Percentiles rank a stretch among this genome's conserved stretches.
Evolutionary conservation across 306 rosid genomes (phyloP).

Genomic region (Acacia acuminata): DNA sequence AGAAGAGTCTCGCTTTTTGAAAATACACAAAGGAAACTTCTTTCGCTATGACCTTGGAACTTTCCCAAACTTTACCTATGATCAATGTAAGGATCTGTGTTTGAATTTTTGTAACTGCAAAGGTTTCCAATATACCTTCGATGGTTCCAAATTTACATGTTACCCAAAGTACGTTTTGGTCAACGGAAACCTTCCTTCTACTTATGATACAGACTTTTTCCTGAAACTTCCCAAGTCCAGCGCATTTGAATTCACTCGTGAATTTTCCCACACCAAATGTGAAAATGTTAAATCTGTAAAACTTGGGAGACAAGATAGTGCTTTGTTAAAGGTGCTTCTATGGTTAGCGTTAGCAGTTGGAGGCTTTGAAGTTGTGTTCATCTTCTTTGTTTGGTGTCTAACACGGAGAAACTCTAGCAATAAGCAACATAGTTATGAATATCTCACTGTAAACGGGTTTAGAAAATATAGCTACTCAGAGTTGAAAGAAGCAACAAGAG

Average conservation of each 20-base stretch:
- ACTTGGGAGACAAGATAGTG: background rate
- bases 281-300: background rate
- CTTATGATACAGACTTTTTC: background rate
- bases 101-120: background rate
- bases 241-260: background rate
- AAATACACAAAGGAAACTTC: background rate
- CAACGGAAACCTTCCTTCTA: background rate
- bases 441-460: background rate
- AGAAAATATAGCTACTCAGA: background rate
- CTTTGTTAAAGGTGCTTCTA: background rate
- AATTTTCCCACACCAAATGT: background rate
- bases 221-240: background rate
- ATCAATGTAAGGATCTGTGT: conserved; percentile 33
- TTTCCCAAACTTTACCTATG: background rate
- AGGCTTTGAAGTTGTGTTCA: background rate
- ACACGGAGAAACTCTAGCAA: background rate
- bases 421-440: background rate
- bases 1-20: conserved; percentile 4
- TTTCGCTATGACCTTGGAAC: conserved; percentile 33
- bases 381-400: background rate
- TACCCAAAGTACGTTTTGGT: background rate
- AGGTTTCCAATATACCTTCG: background rate
- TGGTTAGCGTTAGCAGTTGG: background rate
- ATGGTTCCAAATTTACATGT: background rate
- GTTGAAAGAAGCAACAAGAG: background rate